A percentile compares a stretch with the other conserved stretches of the same genome.
Conservation (phyloP, 345 rosid genomes). For the Microcos paniculata region DNA sequence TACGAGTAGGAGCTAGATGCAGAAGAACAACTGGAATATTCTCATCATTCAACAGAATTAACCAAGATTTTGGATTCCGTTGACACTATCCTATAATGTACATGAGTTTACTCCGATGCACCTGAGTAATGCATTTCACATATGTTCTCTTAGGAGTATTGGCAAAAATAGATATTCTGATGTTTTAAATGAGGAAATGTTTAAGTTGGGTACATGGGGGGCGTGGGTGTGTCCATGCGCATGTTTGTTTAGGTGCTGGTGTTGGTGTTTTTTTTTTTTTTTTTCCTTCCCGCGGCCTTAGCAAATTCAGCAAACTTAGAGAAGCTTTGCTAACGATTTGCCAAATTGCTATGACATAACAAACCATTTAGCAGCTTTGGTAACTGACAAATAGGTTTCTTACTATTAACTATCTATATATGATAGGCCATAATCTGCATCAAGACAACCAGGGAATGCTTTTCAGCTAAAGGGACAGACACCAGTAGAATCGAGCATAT, state of each 20-base stretch:
- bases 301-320: background rate
- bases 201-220: too few relatives aligned
- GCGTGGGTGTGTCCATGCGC: too few relatives aligned
- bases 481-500: background rate
- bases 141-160: background rate
- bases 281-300: background rate
- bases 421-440: background rate
- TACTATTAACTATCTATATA: background rate
- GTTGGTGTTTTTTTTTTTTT: background rate
- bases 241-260: too few relatives aligned
- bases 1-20: background rate
- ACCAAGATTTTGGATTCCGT: background rate
- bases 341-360: background rate
- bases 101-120: background rate
- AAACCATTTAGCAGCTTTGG: background rate
- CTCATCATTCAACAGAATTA: background rate
- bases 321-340: background rate
- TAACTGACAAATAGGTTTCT: background rate
- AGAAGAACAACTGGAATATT: background rate
- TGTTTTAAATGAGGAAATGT: background rate
- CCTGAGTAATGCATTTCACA: background rate
- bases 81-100: background rate
- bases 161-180: background rate
- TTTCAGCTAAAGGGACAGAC: background rate
- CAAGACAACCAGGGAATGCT: background rate